Evolutionary conservation across 2,329 filamentous ascomycete genomes (phyloP), one percentile per base, ranked within the genome.

Genomic region (Beauveria varroae): DNA sequence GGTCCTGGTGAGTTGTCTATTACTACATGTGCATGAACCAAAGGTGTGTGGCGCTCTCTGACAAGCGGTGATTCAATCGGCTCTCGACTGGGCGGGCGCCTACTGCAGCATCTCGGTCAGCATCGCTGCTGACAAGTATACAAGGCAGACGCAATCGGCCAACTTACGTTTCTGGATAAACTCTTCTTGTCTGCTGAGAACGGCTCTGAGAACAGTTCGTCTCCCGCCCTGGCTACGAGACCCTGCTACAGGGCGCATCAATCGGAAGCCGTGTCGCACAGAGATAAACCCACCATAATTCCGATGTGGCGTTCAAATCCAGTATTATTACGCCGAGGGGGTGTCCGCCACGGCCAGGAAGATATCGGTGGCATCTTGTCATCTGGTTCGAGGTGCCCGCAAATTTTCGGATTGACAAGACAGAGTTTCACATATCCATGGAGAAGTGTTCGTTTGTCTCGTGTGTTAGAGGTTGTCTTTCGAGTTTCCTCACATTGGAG

Each of bases 11-110:
- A 60, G 57, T 18, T 52, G 57, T 30, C 24, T 40, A 47, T 60
- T 60, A 54, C 50, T 60, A 60, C 49, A 60, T 37, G 34, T 60
- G 50, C 57, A 60, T 60, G 57, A 53, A 47, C 50, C 57, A 60
- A 46, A 60, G 40, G 37, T 34, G 40, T 47, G 57, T 60, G 57
- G 57, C 57, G 57, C 50, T 24, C 18, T 34, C 28, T 40, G 26
- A 26, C 40, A 24, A 40, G 26, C 40, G 1, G 37, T 47, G 40
- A 49, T 40, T 40, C 40, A 50, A 40, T 40, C 46, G 24, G 56
- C 40, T 20, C 34, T 49, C 43, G 14, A 22, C 52, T 55, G 28
- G 34, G 30, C 55, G 30, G 16, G 22, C 56, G 18, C 28, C 56
- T 30, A 43, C 20, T 46, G 34, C 40, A 46, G 16, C 14, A n/a